A percentile compares a stretch with the other conserved stretches of the same genome.
Conservation (phyloP, 2,329 filamentous ascomycete species). For the Hypoxylon sp. region DNA sequence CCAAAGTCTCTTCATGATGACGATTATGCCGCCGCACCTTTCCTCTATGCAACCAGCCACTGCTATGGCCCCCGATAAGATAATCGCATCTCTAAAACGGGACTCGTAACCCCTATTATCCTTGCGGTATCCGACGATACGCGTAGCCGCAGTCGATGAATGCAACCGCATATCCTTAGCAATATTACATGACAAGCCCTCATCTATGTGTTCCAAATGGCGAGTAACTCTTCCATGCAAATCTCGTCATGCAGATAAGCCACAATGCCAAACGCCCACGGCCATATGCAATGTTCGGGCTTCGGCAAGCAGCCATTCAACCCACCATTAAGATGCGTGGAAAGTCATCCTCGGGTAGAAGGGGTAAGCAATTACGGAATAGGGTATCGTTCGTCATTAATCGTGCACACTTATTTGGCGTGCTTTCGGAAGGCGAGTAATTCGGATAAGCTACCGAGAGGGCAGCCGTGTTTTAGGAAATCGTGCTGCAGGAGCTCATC, state of each 20-base stretch:
- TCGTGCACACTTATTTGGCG: slow-evolving; percentile 59
- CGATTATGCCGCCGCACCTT: slow-evolving; percentile 18
- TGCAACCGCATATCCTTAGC: slow-evolving; percentile 25
- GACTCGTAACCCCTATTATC: too few relatives aligned
- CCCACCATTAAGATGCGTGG: slow-evolving; percentile 18
- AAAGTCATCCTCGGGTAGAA: slow-evolving; percentile 16
- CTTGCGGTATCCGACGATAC: slow-evolving; percentile 10
- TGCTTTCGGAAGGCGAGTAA: slow-evolving; percentile 87
- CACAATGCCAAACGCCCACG: slow-evolving; percentile 30
- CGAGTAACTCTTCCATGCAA: slow-evolving; percentile 40
- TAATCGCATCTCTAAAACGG: slow-evolving; percentile 21
- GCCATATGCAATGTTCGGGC: slow-evolving; percentile 19
- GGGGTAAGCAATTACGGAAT: slow-evolving; percentile 40
- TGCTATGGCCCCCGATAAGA: slow-evolving; percentile 22
- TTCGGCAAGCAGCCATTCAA: slow-evolving; percentile 36
- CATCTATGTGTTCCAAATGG: slow-evolving; percentile 36
- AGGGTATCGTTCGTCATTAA: slow-evolving; percentile 43
- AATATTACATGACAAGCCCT: slow-evolving; percentile 26
- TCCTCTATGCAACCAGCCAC: slow-evolving; percentile 30
- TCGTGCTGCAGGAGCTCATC: slow-evolving; percentile 90
- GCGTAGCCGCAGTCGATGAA: slow-evolving; percentile 16
- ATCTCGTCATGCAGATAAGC: slow-evolving; percentile 37
- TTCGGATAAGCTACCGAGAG: slow-evolving; percentile 81
- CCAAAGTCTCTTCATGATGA: slow-evolving; percentile 28
- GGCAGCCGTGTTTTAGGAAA: slow-evolving; percentile 92